These are phyloP conservation scores for Diaporthe aspalathi DNA, from an alignment of 2,329 filamentous ascomycete genomes.

Conservation along the genomic window DNA sequence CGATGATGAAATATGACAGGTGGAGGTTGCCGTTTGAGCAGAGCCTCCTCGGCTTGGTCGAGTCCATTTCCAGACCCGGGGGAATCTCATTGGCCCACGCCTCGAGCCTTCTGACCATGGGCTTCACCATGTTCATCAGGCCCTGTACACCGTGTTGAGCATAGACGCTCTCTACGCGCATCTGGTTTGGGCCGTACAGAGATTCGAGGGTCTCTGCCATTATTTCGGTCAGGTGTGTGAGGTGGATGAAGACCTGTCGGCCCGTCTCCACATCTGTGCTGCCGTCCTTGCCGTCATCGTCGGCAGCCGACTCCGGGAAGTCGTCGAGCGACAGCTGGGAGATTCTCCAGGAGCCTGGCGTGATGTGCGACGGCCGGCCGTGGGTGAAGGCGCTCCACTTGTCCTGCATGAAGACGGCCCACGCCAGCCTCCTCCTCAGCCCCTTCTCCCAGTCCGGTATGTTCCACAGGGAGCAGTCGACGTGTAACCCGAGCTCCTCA, in stretches of 20 bases:
- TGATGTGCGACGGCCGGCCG: slow-evolving; percentile 83
- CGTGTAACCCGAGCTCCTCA: slow-evolving; percentile 68
- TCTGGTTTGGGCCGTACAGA: slow-evolving; percentile 82
- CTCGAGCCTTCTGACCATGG: slow-evolving; percentile 83
- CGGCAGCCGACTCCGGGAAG: slow-evolving; percentile 78
- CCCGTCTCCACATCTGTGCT: slow-evolving; percentile 75
- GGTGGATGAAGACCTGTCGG: slow-evolving; percentile 77
- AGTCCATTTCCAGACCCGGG: slow-evolving; percentile 73
- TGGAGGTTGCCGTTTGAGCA: slow-evolving; percentile 84
- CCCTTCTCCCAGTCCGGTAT: slow-evolving; percentile 73
- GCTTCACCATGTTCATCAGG: slow-evolving; percentile 80
- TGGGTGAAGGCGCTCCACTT: slow-evolving; percentile 87
- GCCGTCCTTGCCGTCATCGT: slow-evolving; percentile 70
- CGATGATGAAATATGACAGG: slow-evolving; percentile 91
- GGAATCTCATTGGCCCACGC: slow-evolving; percentile 83
- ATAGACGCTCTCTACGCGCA: slow-evolving; percentile 73
- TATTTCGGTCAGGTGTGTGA: slow-evolving; percentile 80
- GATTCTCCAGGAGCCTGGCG: slow-evolving; percentile 80
- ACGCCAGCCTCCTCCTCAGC: slow-evolving; percentile 70
- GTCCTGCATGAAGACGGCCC: slow-evolving; percentile 75
- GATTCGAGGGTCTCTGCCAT: slow-evolving; percentile 84
- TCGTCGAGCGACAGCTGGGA: slow-evolving; percentile 71
- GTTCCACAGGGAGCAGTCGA: slow-evolving; percentile 71
- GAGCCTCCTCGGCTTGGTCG: slow-evolving; percentile 59
- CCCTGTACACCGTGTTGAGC: slow-evolving; percentile 77